Percentiles rank a stretch among this genome's conserved stretches.
These are phyloP conservation scores for Ophiocordyceps camponoti-saundersi DNA, from an alignment of 2,329 filamentous ascomycete genomes.

Conservation along the genomic window DNA sequence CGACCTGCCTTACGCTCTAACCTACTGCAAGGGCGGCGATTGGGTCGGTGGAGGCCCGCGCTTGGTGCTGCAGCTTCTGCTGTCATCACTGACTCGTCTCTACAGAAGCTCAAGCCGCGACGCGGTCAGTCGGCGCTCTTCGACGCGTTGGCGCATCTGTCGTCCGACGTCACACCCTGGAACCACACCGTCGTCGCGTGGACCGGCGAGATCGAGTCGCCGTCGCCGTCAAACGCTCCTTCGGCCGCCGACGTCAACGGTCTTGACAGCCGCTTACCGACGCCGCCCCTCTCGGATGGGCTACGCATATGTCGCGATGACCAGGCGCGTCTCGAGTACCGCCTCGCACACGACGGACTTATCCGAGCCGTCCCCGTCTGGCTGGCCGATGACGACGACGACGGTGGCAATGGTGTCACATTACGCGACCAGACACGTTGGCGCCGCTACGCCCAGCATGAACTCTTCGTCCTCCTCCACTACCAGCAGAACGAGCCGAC, in stretches of 20 bases:
- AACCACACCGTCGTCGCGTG: conserved; percentile 86
- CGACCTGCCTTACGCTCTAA: conserved; percentile 41
- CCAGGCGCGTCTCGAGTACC: conserved; percentile 54
- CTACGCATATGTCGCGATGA: conserved; percentile 27
- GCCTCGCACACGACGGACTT: conserved; percentile 54
- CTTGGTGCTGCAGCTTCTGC: not conserved
- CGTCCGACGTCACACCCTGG: conserved; percentile 71
- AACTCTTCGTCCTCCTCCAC: conserved; percentile 84
- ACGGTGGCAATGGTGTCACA: conserved; percentile 29
- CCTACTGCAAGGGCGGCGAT: conserved; percentile 39
- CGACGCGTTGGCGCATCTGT: conserved; percentile 77
- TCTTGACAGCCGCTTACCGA: not conserved
- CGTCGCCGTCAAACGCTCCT: conserved; percentile 47
- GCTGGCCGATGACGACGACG: conserved; percentile 61
- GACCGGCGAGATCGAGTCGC: conserved; percentile 69
- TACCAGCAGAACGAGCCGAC: conserved; percentile 90
- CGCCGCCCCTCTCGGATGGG: not conserved
- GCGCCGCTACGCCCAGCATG: conserved; percentile 80
- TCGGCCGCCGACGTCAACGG: conserved; percentile 46
- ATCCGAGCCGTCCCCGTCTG: conserved; percentile 78
- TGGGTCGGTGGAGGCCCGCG: conserved; percentile 30
- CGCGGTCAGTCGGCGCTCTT: conserved; percentile 84
- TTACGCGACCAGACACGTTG: conserved; percentile 74
- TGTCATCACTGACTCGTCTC: not conserved
- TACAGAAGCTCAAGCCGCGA: conserved; percentile 55